phyloP scores from a whole-genome alignment of 1,284 basidiomycete species.

The Ganoderma boninense region DNA sequence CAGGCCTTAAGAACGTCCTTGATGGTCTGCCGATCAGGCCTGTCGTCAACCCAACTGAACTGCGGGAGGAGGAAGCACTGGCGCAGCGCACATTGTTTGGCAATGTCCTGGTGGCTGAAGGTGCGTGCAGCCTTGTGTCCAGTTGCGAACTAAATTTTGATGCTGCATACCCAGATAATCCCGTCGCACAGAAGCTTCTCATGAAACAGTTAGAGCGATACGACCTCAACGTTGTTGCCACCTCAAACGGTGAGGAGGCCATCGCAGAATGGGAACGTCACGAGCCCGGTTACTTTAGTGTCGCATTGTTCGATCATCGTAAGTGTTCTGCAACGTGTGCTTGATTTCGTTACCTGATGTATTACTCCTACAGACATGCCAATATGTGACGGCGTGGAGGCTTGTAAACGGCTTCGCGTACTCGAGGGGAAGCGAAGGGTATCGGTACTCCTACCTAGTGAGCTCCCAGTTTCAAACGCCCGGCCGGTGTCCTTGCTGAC shows the following conservation, averaged over 20 bases:
- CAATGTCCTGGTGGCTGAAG: conserved; percentile 75
- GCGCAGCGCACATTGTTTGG: conserved; percentile 65
- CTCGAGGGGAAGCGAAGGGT: conserved; percentile 65
- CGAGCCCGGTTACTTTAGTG: conserved; percentile 70
- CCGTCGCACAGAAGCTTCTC: conserved; percentile 70
- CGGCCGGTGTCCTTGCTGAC: not conserved
- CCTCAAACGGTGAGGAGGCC: conserved; percentile 73
- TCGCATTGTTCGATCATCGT: conserved; percentile 79
- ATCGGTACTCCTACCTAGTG: conserved; percentile 62
- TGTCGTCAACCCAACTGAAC: conserved; percentile 49
- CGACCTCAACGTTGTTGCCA: conserved; percentile 65
- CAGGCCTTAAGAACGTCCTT: conserved; percentile 63
- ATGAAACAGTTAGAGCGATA: conserved; percentile 70
- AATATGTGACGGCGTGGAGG: conserved; percentile 77
- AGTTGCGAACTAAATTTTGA: not conserved
- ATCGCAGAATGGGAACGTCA: conserved; percentile 74
- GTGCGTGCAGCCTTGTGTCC: conserved; percentile 40
- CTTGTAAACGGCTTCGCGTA: conserved; percentile 66
- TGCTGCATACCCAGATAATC: conserved; percentile 58
- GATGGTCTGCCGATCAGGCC: conserved; percentile 47
- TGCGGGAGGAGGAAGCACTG: conserved; percentile 54
- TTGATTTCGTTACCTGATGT: conserved; percentile 5
- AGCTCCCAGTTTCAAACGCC: conserved; percentile 33
- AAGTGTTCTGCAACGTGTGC: conserved; percentile 35
- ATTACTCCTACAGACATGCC: conserved; percentile 65